Conservation (phyloP, 23 red algal species). For the Gracilaria gracilis region DNA sequence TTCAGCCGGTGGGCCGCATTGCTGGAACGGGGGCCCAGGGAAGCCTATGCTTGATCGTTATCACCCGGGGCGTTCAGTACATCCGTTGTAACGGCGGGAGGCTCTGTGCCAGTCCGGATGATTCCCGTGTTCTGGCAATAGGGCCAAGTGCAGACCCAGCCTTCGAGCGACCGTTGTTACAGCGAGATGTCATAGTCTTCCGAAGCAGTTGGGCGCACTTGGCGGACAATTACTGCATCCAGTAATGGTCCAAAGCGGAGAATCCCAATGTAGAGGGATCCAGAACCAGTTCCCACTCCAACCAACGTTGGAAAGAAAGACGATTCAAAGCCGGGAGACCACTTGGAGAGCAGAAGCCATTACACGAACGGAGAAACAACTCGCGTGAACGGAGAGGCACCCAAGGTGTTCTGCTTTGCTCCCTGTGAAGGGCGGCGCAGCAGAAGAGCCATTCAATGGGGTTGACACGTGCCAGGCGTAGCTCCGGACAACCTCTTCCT, state of each 20-base stretch:
- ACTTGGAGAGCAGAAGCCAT: not conserved
- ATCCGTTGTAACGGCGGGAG: not conserved
- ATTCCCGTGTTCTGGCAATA: too few relatives aligned
- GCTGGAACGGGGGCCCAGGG: too few relatives aligned
- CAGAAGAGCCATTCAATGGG: not conserved
- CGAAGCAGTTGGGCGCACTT: not conserved
- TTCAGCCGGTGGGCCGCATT: too few relatives aligned
- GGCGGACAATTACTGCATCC: not conserved
- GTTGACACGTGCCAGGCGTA: not conserved
- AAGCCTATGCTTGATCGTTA: not conserved
- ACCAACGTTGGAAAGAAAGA: not conserved
- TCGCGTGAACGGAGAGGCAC: not conserved
- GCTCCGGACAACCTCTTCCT: not conserved
- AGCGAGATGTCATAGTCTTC: not conserved
- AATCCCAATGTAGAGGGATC: not conserved
- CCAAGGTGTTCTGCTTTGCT: not conserved
- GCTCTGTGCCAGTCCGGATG: too few relatives aligned
- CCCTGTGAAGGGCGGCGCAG: not conserved
- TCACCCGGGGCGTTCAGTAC: not conserved
- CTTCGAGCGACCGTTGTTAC: not conserved
- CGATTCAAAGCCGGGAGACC: slow-evolving; percentile 7
- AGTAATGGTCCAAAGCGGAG: not conserved
- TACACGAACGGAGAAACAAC: not conserved
- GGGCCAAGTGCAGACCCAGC: not conserved
- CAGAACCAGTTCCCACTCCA: not conserved